Base-by-base conservation (phyloP, 2,329 filamentous ascomycete species). In the Fusarium buharicum region DNA sequence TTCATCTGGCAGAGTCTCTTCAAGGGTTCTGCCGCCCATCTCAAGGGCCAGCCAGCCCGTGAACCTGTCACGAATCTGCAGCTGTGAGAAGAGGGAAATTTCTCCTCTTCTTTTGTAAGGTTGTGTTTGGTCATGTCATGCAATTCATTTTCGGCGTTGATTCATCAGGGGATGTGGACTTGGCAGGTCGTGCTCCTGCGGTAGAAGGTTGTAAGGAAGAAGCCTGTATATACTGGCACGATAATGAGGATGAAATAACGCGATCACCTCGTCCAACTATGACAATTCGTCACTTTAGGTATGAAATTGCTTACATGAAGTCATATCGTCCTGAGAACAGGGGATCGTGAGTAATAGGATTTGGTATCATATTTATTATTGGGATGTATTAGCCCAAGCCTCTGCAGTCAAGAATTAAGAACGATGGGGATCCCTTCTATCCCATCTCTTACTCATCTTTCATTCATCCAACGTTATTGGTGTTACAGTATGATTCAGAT, bases 1-100 rank as follows among this genome's bases (percentile, higher is more conserved):
- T 99, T 95, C 71, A 97, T 99, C 64, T 99, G 95, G 96, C 93
- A 99, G 79, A 97, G 92, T 73, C 81, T 99, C 39, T 99, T 97
- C 79, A 93, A 96, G 71, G 94, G 94, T 45, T 97, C 93, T 10
- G 90, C 92, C 50, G 96, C 95, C 33, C 95, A 99, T 79, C 80
- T 99, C 59, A 85, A 87, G 64, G 84, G 85, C 12, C 81, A 77
- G 47, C 74, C 76, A 8, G 72, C 70, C 34, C 74, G 74, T 38
- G 73, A 73, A 38, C 66, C 74, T 3, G 63, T 77, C 38, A 73
- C 74, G 22, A 74, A 78, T 49, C 55, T 78, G 53, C 76, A 78
- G 48, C 67, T 78, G 49, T 78, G 41, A 59, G 44, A 18, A 55
- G n/a, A 43, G n/a, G 20, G 10, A 71, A 66, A 36, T 27, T 27